Evolutionary conservation across 176 grass and related monocot genomes (phyloP).

Genomic region (Rhynchospora pubera): DNA sequence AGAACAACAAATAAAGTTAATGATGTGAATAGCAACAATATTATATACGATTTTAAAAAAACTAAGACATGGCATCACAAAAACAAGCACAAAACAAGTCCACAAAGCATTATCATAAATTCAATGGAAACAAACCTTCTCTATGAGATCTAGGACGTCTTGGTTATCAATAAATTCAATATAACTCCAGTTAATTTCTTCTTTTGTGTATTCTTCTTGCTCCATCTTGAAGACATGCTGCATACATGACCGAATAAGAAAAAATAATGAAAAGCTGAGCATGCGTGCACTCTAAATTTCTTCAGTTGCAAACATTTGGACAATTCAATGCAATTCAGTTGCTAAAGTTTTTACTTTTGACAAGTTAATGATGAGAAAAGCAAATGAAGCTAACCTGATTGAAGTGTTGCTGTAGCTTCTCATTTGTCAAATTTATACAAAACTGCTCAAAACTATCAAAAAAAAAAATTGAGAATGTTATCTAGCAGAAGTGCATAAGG

Average conservation of each 20-base stretch:
- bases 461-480: conserved; percentile 8
- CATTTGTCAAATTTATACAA: conserved; percentile 98
- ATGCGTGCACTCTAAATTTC: background rate
- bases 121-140: conserved; percentile 58
- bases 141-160: conserved; percentile 96
- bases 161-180: conserved; percentile 97
- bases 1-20: conserved; percentile 18
- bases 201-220: conserved; percentile 98
- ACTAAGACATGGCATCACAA: background rate
- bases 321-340: background rate
- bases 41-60: background rate
- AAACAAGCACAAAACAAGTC: conserved; percentile 13
- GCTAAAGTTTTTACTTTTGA: background rate
- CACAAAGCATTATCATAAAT: background rate
- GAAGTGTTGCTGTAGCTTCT: conserved; percentile 98
- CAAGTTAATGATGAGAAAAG: background rate
- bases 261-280: background rate
- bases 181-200: conserved; percentile 99
- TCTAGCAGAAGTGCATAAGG: conserved; percentile 11
- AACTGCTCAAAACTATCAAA: conserved; percentile 92
- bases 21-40: background rate
- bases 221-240: conserved; percentile 99
- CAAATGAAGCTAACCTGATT: conserved; percentile 60
- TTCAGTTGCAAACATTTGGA: background rate
- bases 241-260: conserved; percentile 18